phyloP scores from a whole-genome alignment of 225 moss, liverwort and hornwort species.

The Anthoceros angustus region DNA sequence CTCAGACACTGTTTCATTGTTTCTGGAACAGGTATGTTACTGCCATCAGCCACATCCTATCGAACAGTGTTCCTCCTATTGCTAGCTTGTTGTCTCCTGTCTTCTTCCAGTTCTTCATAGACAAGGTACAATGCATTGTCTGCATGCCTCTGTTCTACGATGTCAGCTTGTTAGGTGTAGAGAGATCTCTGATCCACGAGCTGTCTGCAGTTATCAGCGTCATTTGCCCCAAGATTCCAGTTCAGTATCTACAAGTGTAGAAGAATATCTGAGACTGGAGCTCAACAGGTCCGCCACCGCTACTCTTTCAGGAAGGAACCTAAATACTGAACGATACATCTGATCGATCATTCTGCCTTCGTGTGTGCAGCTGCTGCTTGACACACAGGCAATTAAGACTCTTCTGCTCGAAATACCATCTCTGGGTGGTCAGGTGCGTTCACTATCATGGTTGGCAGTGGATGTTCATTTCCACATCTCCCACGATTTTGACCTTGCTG shows the following conservation, averaged over 20 bases:
- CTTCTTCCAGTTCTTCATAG: slow-evolving; percentile 96
- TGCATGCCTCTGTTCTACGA: neutral
- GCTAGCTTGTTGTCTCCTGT: slow-evolving; percentile 77
- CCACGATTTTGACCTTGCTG: too few species aligned
- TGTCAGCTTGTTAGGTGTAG: neutral
- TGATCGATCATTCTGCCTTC: neutral
- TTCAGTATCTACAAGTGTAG: slow-evolving; percentile 90
- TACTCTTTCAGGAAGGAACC: neutral
- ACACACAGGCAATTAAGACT: slow-evolving; percentile 96
- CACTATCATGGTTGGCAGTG: neutral
- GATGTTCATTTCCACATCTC: too few species aligned
- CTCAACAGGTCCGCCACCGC: slow-evolving; percentile 61
- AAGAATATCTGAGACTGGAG: slow-evolving; percentile 97
- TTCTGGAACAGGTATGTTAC: slow-evolving; percentile 69
- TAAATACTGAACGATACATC: neutral
- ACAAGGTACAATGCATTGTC: slow-evolving; percentile 41
- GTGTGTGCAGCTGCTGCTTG: slow-evolving; percentile 72
- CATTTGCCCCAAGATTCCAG: slow-evolving; percentile 92
- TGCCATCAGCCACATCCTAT: slow-evolving; percentile 87
- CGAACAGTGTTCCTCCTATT: slow-evolving; percentile 89
- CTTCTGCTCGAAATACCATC: slow-evolving; percentile 86
- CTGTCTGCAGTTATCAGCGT: slow-evolving; percentile 60
- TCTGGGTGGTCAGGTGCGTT: slow-evolving; percentile 74
- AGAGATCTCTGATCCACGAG: neutral
- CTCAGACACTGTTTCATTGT: neutral